Evolutionary conservation across 2,329 filamentous ascomycete genomes (phyloP), one percentile per base, ranked within the genome.

Genomic region (Arthrobotrys musiformis): DNA sequence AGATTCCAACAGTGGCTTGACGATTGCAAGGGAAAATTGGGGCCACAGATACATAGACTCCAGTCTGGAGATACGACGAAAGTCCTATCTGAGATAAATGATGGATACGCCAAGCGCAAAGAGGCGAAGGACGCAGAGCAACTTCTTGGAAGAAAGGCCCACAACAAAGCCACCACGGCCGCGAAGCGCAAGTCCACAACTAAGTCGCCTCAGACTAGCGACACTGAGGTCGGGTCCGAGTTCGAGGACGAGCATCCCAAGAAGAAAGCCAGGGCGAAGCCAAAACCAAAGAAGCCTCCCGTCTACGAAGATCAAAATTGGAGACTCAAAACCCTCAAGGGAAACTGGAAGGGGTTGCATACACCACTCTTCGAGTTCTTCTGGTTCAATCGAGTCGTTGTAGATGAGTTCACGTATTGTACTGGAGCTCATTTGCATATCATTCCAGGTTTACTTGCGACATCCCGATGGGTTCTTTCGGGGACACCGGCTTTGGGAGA

Each of bases 321-420:
- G 80, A 79, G 76, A 30, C 70, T 81, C 28, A 70, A 77, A 11
- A 64, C 30, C 35, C 56, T 68, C 22, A 69, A 66, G 30, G 76
- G 75, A n/a, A 79, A 82, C 62, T 83, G 83, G 81, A 79, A 78
- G 22, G 73, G 78, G 4, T 80, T 82, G 54, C 69, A 79, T 11
- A 77, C 67, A 6, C 84, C 84, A 0, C 81, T 88, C 0, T 80
- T 91, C 0, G 89, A 91, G 74, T 85, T 89, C 79, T 91, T 91
- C 80, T 82, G 83, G 1, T 91, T 88, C 81, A 87, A 87, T 67
- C 85, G 90, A 4, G 73, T 91, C 0, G 85, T 91, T 1, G 84
- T 91, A 0, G 90, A 92, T 76, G 90, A 92, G 79, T 91, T 88
- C 79, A 88, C 89, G 0, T 89, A 90, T 78, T 83, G 87, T 4